phyloP scores from a whole-genome alignment of 1,284 basidiomycete species.

The Volvariella surrecta region DNA sequence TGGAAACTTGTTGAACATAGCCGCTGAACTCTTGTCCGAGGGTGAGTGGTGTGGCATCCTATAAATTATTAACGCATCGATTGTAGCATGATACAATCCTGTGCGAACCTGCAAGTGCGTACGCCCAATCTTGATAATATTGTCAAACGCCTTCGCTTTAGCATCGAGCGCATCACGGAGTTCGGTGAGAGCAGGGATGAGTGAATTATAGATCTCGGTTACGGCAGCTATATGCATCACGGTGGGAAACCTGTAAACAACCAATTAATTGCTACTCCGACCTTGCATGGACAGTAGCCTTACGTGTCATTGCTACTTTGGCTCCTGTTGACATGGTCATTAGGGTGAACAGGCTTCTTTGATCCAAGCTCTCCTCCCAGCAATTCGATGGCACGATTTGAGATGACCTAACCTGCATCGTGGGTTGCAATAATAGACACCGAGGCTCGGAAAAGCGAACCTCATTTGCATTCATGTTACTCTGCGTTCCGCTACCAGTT shows the following conservation, averaged over 20 bases:
- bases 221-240: constrained; percentile 99
- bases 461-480: constrained; percentile 99
- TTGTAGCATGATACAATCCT: constrained; percentile 3
- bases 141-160: constrained; percentile 76
- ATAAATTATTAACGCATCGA: constrained; percentile 7
- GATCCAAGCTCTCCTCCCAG: constrained; percentile 93
- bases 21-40: constrained; percentile 99
- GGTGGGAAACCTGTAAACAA: constrained; percentile 78
- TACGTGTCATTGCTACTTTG: constrained; percentile 99
- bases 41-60: constrained; percentile 97
- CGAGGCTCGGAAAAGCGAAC: constrained; percentile 24
- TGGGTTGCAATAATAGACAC: background rate
- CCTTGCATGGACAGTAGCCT: constrained; percentile 13
- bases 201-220: constrained; percentile 72
- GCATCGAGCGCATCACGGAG: constrained; percentile 78
- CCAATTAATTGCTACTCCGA: constrained; percentile 2
- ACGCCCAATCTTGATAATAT: constrained; percentile 98
- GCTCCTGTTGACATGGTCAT: constrained; percentile 99
- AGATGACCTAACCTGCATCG: constrained; percentile 68
- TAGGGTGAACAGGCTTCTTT: constrained; percentile 98
- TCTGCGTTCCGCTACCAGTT: constrained; percentile 98
- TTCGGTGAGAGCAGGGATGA: constrained; percentile 83
- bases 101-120: constrained; percentile 88
- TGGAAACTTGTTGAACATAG: constrained; percentile 92
- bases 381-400: constrained; percentile 96